Evolutionary conservation across 2,329 filamentous ascomycete species (phyloP), one percentile per base, ranked within the genome.

Genomic region (Hortaea werneckii): DNA sequence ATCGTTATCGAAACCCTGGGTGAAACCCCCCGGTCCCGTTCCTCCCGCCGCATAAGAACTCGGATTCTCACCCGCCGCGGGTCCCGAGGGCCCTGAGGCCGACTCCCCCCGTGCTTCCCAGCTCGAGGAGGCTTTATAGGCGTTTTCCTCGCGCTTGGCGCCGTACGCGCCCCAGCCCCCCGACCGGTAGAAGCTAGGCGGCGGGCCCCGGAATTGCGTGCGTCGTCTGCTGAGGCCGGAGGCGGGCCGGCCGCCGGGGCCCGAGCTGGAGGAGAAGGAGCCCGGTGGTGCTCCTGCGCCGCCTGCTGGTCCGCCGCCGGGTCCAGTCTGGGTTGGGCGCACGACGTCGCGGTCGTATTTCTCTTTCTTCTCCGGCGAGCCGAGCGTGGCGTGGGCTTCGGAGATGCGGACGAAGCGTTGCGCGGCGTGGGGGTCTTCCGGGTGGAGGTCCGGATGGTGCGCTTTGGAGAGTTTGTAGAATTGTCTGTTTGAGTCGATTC

Each of bases 401-500:
- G 58, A 56, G 61, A 71, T 51, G 51, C 70, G 32, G 63, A 74
- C 52, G 65, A 74, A 98, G 62, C 82, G 85, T 47, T 78, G 70
- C 3, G 81, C 74, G 51, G 89, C 85, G 48, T 69, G 63, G 4
- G 85, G 83, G 66, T 95, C 83, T 56, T 77, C 62, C 49, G 76
- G 86, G 73, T 96, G 94, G 63, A 82, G 80, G 74, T 98, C 92
- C 1, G 92, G 92, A 67, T 98, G 92, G 75, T 95, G 83, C 44
- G 77, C 71, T 68, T 95, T 94, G 61, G 88, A 95, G 64, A 96
- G 85, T 50, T 76, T 68, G 75, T 95, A 96, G 77, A 95, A 98
- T 63, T 79, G 69, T 48, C 54, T 52, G 41, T 28, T 6, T 20
- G 20, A 20, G 20, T 20, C 20, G 10, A 6, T 26, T 12, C 13